Percentiles rank a stretch among this genome's conserved stretches.
These are phyloP conservation scores for Mortierella claussenii DNA, from an alignment of 192 early-diverging fungal genomes.

Conservation along the genomic window DNA sequence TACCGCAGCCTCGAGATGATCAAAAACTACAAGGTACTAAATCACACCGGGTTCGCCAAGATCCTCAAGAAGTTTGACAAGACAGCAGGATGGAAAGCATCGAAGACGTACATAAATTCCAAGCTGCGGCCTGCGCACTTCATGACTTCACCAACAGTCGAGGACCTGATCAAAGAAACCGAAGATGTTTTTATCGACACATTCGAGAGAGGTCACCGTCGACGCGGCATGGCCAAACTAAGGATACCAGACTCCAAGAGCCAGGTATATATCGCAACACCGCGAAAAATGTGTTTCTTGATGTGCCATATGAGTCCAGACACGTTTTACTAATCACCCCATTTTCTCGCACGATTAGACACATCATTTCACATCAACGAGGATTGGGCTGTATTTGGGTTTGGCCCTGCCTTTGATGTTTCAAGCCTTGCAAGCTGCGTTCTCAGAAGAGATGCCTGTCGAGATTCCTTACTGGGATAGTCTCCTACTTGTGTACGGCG, in stretches of 20 bases:
- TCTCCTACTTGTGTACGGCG: conserved; percentile 73
- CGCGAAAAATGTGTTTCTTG: too few relatives aligned
- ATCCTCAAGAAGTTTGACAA: conserved; percentile 85
- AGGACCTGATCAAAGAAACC: conserved; percentile 69
- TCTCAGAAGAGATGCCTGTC: conserved; percentile 24
- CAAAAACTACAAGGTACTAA: conserved; percentile 71
- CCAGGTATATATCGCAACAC: conserved; percentile 34
- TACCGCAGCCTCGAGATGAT: conserved; percentile 78
- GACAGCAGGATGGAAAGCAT: conserved; percentile 53
- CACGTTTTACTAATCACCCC: too few relatives aligned
- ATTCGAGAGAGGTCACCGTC: conserved; percentile 73
- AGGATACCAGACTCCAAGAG: conserved; percentile 62
- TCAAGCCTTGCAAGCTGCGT: conserved; percentile 55
- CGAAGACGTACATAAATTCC: conserved; percentile 25
- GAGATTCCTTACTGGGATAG: conserved; percentile 46
- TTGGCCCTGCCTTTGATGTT: conserved; percentile 62
- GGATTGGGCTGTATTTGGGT: conserved; percentile 74
- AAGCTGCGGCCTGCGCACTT: conserved; percentile 56
- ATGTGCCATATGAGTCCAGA: too few relatives aligned
- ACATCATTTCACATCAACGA: conserved; percentile 60
- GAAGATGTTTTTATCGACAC: conserved; percentile 73
- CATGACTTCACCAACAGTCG: conserved; percentile 63
- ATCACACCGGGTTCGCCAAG: conserved; percentile 69
- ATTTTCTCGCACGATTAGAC: conserved; percentile 7
- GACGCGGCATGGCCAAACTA: conserved; percentile 72